Percentiles rank a stretch among this genome's conserved stretches.
phyloP scores from a whole-genome alignment of 2,329 filamentous ascomycete species.

The Neocucurbitaria cava region DNA sequence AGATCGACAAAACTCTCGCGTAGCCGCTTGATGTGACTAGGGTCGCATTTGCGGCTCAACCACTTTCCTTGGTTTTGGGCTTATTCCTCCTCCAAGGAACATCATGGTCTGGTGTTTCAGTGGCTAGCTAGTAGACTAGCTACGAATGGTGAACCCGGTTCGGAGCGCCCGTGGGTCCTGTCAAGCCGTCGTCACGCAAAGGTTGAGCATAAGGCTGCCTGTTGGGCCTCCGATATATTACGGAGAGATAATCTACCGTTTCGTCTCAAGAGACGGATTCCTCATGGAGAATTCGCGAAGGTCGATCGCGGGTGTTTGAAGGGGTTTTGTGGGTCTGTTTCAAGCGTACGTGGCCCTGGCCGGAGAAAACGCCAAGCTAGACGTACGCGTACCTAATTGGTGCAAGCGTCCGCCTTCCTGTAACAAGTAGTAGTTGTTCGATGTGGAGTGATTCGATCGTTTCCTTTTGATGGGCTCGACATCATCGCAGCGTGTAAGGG shows the following conservation, averaged over 20 bases:
- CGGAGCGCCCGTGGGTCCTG: neutral
- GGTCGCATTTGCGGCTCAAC: conserved; percentile 6
- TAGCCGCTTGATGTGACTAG: conserved; percentile 7
- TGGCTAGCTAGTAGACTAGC: conserved; percentile 4
- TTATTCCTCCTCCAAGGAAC: conserved; percentile 1
- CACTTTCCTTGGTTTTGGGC: conserved; percentile 10
- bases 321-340: conserved; percentile 18
- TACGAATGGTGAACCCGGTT: neutral
- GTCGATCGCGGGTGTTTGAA: conserved; percentile 8
- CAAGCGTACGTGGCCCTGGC: conserved; percentile 12
- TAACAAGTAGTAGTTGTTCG: conserved; percentile 7
- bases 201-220: neutral
- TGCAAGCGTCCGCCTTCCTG: conserved; percentile 2
- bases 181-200: conserved; percentile 6
- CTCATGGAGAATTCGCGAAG: conserved; percentile 1
- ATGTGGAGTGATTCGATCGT: neutral
- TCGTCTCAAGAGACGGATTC: conserved; percentile 7
- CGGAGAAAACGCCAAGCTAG: conserved; percentile 5
- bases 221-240: conserved; percentile 16
- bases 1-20: conserved; percentile 12
- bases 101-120: conserved; percentile 14
- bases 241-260: conserved; percentile 2
- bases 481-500: neutral
- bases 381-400: conserved; percentile 8
- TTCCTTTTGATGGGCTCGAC: neutral